Conservation (phyloP, 208 protist species). For the Trypanosoma platydactyli region DNA sequence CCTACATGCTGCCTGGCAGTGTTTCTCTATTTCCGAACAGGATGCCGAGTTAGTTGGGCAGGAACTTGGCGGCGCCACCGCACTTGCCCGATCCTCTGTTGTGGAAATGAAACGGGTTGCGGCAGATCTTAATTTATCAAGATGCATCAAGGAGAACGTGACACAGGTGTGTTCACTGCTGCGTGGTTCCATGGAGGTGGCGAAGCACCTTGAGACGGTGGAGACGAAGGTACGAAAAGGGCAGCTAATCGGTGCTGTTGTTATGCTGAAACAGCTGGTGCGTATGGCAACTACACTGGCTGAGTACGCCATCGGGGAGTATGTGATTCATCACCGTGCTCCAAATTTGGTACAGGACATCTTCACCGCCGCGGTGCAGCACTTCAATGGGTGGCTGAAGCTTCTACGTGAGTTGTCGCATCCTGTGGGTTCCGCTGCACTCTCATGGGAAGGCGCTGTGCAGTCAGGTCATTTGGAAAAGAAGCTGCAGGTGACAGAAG, state of each 20-base stretch:
- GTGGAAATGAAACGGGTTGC: conserved; percentile 78
- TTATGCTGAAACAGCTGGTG: conserved; percentile 70
- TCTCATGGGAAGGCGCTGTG: conserved; percentile 66
- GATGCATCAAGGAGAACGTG: conserved; percentile 67
- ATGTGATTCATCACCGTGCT: conserved; percentile 80
- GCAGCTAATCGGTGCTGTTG: conserved; percentile 77
- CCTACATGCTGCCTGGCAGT: conserved; percentile 83
- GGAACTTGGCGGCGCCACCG: conserved; percentile 79
- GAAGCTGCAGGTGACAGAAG: conserved; percentile 40
- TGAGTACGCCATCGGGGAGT: conserved; percentile 81
- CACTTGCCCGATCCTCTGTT: conserved; percentile 66
- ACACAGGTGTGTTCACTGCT: conserved; percentile 57
- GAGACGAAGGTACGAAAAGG: conserved; percentile 66
- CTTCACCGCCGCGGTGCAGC: conserved; percentile 71
- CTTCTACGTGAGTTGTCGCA: conserved; percentile 64
- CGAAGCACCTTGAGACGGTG: conserved; percentile 82
- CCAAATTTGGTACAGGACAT: conserved; percentile 63
- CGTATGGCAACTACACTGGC: conserved; percentile 62
- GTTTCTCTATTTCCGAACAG: conserved; percentile 75
- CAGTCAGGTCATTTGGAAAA: conserved; percentile 48
- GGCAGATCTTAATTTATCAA: conserved; percentile 56
- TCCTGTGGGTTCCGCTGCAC: conserved; percentile 60
- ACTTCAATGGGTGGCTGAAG: conserved; percentile 82
- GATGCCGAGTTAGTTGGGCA: conserved; percentile 84
- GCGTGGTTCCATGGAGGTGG: conserved; percentile 46